These are phyloP conservation scores for Podospora australis DNA, from an alignment of 495 filamentous ascomycete species.

Conservation along the genomic window DNA sequence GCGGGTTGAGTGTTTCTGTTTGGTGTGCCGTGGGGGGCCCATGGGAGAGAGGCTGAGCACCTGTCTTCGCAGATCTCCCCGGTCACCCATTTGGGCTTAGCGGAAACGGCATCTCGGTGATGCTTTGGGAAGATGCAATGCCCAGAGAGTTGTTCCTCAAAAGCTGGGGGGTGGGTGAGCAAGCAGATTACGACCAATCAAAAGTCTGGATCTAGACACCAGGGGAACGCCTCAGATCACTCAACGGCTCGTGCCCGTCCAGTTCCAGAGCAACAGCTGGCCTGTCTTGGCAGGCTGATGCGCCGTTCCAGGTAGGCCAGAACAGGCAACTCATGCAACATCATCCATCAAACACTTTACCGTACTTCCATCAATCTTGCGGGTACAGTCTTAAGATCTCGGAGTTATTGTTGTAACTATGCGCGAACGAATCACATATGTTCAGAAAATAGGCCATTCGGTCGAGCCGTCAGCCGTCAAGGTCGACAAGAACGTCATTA, in stretches of 20 bases:
- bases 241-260: too few relatives aligned
- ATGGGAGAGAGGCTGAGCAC: constrained; percentile 10
- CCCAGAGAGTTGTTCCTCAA: background rate
- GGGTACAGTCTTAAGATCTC: background rate
- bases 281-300: too few relatives aligned
- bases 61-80: constrained; percentile 9
- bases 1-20: background rate
- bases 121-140: constrained; percentile 20
- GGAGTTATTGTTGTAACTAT: constrained; percentile 36
- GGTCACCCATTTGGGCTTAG: constrained; percentile 30
- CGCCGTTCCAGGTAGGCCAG: too few relatives aligned
- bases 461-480: constrained; percentile 55
- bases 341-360: background rate
- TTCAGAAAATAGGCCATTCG: constrained; percentile 55
- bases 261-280: too few relatives aligned
- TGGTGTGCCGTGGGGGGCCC: background rate
- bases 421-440: constrained; percentile 79
- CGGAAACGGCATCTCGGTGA: constrained; percentile 17
- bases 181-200: constrained; percentile 5
- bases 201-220: too few relatives aligned
- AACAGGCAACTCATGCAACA: constrained; percentile 1
- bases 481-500: constrained; percentile 44
- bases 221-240: too few relatives aligned
- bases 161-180: background rate
- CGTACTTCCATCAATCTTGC: background rate